Evolutionary conservation across 83 land plant species (phyloP).

Genomic region (Thuja plicata): DNA sequence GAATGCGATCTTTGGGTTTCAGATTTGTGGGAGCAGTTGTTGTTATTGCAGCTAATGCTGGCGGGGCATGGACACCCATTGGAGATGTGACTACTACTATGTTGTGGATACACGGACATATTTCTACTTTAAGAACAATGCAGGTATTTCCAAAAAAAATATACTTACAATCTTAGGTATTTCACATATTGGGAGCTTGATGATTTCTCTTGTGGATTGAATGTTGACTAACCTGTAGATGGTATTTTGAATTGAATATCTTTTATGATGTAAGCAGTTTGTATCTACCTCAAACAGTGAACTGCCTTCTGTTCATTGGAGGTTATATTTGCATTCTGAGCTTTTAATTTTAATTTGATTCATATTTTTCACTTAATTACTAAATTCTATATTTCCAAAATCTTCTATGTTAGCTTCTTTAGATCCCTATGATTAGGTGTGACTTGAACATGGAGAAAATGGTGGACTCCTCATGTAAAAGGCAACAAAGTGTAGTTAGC

Average conservation of each 20-base stretch:
- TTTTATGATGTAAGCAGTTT: neutral
- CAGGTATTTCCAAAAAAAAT: constrained; percentile 48
- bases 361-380: neutral
- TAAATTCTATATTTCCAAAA: neutral
- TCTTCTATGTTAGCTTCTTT: neutral
- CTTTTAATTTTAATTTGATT: neutral
- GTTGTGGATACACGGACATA: constrained; percentile 99
- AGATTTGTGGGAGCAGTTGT: constrained; percentile 97
- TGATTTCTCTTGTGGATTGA: neutral
- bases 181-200: neutral
- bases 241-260: neutral
- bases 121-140: constrained; percentile 87
- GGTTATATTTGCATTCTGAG: neutral
- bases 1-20: neutral
- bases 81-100: constrained; percentile 99
- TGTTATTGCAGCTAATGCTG: constrained; percentile 99
- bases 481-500: neutral
- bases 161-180: neutral
- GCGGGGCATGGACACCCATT: constrained; percentile 99
- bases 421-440: neutral
- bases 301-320: neutral
- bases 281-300: neutral
- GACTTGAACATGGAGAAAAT: neutral
- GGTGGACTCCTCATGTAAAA: neutral
- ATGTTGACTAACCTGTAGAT: neutral